These are phyloP conservation scores for Hura crepitans DNA, from an alignment of 441 rosid species.

Conservation along the genomic window DNA sequence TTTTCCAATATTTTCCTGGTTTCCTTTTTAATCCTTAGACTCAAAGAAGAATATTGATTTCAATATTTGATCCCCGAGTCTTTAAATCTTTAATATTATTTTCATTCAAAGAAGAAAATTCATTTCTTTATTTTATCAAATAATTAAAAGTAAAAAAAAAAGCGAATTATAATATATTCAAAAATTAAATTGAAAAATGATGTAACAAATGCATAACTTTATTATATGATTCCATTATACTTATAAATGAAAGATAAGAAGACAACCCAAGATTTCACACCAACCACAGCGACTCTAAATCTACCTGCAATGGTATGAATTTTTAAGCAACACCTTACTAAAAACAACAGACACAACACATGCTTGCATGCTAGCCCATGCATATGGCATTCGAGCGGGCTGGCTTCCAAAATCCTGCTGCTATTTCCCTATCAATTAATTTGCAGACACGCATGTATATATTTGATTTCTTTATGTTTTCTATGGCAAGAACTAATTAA, in stretches of 20 bases:
- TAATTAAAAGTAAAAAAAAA: too few relatives aligned
- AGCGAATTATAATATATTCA: too few relatives aligned
- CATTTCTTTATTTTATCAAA: too few relatives aligned
- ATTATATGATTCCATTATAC: neutral
- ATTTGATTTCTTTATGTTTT: neutral
- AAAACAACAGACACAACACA: constrained; percentile 1
- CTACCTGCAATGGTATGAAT: neutral
- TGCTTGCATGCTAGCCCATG: neutral
- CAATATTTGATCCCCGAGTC: too few relatives aligned
- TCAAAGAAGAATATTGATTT: too few relatives aligned
- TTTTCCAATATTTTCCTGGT: too few relatives aligned
- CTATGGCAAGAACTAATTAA: constrained; percentile 3
- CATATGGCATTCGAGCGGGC: neutral
- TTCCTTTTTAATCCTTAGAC: too few relatives aligned
- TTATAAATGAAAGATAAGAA: neutral
- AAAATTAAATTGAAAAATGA: neutral
- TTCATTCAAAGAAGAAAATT: too few relatives aligned
- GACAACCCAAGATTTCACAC: neutral
- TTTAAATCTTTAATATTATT: too few relatives aligned
- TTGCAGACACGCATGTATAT: too few relatives aligned
- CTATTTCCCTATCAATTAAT: neutral
- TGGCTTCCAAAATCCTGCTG: constrained; percentile 1
- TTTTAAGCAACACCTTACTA: neutral
- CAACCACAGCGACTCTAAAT: neutral
- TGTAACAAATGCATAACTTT: neutral